Base-by-base conservation (phyloP, 2,329 filamentous ascomycete genomes). In the Exophiala sp. region DNA sequence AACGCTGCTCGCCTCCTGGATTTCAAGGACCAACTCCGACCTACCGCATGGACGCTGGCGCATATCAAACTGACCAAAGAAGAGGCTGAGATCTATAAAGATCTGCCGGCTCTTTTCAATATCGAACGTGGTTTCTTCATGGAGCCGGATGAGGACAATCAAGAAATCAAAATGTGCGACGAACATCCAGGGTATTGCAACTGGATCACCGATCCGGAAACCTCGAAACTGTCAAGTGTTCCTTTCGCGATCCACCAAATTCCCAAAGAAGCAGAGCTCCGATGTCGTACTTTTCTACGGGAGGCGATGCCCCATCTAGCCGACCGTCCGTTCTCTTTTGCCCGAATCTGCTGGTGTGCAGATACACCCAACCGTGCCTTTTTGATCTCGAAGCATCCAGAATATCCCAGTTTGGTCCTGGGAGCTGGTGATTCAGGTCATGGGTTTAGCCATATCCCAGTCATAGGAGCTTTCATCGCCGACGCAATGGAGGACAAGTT, bases 161-260 rank as follows among this genome's bases (percentile, higher is more conserved):
- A 66, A 64, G 46, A 66, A 52, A 60, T 68, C 2, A 68, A 68
- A 49, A 63, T 68, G 39, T 68, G 66, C 37, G 77, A 80, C 53
- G 76, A 80, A 56, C 76, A 79, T 50, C 76, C 76, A 0, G 77
- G 77, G 2, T 80, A 79, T 54, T 73, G 71, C 48, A 77, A 79
- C 50, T 73, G 70, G 38, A 55, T 71, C 10, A 48, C 52, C 0
- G 60, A 65, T 23, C 50, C 60, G 0, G 29, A 48, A n/a, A 50
- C 58, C 24, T 65, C 63, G 7, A 60, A 66, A 19, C 56, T 60
- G 22, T 58, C 61, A 16, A 72, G 69, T 5, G 51, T 69, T 0
- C 71, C 72, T 0, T 71, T 75, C 43, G 66, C 69, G 2, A 70
- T 65, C 42, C 66, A 73, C 27, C 65, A 66, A 48, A 66, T 66